Base-by-base conservation (phyloP, 2,329 filamentous ascomycete species). In the Diaporthe sp. region DNA sequence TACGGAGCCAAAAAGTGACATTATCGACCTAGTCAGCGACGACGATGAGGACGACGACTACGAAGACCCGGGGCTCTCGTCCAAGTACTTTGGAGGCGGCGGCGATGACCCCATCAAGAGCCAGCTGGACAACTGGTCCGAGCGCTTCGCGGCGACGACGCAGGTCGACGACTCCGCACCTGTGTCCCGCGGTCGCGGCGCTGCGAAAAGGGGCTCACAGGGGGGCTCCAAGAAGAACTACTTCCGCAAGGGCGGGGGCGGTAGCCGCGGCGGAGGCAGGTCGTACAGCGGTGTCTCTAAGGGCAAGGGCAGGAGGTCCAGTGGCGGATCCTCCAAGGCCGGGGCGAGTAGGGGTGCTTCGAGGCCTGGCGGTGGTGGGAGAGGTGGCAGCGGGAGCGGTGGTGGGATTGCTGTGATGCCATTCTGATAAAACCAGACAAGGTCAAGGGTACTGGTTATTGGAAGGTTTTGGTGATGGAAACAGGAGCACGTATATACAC, bases 1-100 rank as follows among this genome's bases (percentile, higher is more conserved):
- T 57, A n/a, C 75, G 76, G 76, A 46, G 69, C 79, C 68, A 78
- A 82, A 82, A 61, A 80, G 82, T 39, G 86, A 88, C 31, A 82
- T 91, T 39, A 89, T 92, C 39, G 88, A 92, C 77, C 84, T 92
- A 34, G 87, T 91, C 76, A 88, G 87, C 78, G 87, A 86, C 3
- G 87, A 83, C 46, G 82, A 82, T 19, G 80, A 82, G n/a, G 78
- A 79, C 1, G 80, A 79, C 17, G 79, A 79, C 13, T 77, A 80
- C n/a, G 79, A 81, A 2, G 77, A 76, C 7, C 77, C 76, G 12
- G 80, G 84, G 22, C 84, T 85, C 72, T 80, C 84, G 39, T 91
- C 89, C 2, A 86, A 85, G 72, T 91, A 88, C 80, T 91, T 90
- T 76, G 79, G 80, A 49, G 76, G 62, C 2, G 55, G 65, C 19